Evolutionary conservation across 2,329 filamentous ascomycete species (phyloP).

Genomic region (Lachnellula cervina): DNA sequence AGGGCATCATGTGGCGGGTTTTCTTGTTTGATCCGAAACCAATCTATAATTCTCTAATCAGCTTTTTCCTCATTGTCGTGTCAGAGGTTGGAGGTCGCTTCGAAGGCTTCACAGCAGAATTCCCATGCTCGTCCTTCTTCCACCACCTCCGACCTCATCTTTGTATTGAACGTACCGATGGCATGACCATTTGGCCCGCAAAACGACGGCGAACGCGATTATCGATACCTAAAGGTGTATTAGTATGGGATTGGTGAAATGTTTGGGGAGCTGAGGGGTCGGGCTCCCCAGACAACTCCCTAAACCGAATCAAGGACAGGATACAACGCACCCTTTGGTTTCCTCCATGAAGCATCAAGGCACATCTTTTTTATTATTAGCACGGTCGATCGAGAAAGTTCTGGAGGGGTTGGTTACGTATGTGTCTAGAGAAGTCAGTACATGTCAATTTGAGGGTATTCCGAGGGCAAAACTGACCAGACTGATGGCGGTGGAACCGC

Average conservation of each 20-base stretch:
- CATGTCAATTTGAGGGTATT: constrained; percentile 51
- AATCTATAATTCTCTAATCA: constrained; percentile 57
- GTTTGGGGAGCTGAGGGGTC: no score
- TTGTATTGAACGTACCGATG: constrained; percentile 69
- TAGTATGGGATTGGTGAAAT: no score
- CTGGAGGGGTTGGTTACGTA: no score
- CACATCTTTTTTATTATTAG: no score
- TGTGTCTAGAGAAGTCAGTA: constrained; percentile 48
- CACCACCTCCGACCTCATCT: background rate
- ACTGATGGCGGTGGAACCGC: background rate
- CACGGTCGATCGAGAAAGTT: no score
- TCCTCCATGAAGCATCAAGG: constrained; percentile 74
- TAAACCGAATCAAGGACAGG: no score
- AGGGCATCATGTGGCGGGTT: constrained; percentile 98
- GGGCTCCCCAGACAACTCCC: no score
- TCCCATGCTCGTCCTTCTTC: background rate
- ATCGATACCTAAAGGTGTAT: constrained; percentile 58
- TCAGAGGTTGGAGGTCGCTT: constrained; percentile 2
- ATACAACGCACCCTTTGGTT: constrained; percentile 76
- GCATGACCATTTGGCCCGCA: constrained; percentile 93
- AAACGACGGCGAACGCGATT: constrained; percentile 96
- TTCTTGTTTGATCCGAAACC: constrained; percentile 99
- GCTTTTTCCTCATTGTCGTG: constrained; percentile 9
- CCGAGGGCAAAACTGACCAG: constrained; percentile 50
- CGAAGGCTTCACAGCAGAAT: background rate